Evolutionary conservation across 2,329 filamentous ascomycete species (phyloP), one percentile per base, ranked within the genome.

Genomic region (Fusarium subtropicale): DNA sequence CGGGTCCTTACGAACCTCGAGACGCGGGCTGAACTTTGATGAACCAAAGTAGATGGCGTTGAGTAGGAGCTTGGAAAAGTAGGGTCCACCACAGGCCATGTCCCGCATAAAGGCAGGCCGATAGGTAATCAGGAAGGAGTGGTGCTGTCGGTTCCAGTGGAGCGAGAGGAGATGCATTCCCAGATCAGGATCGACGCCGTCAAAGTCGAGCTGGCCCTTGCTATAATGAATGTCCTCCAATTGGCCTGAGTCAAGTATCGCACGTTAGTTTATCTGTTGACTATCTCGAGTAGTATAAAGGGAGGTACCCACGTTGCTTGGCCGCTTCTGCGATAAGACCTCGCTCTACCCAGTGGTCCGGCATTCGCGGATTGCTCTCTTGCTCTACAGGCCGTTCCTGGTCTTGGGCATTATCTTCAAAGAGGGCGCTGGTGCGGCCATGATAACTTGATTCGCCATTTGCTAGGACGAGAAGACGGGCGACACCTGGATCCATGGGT

Each of bases 1-100:
- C 0, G 80, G 76, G 42, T 84, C 81, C 18, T 78, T 78, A 1
- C 84, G 81, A 0, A 86, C 78, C 44, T 85, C 81, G 1, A 78
- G 76, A 0, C 83, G 77, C 3, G 80, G 79, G 44, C 81, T 83
- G 63, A 84, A 85, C 56, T 86, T 85, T 22, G 68, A 66, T 2
- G 65, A 66, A 1, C 64, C 64, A 82, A 5, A 83, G 64, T 85
- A 82, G 4, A 89, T 84, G 3, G 86, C 85, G 67, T 88, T 87
- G 7, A 88, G 75, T 2, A 88, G 78, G 4, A 86, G 79, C 57
- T 86, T 85, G 1, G 86, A 87, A 63, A 86, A 88, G 73, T 88
- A 87, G 0, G 85, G 85, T 0, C 87, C 87, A 18, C 80, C 77
- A 44, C 83, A 82, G 51, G 85, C 85, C 84, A 87, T 83, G 69